Evolutionary conservation across 208 protist genomes (phyloP).

Genomic region (Trypanosoma rangeli): DNA sequence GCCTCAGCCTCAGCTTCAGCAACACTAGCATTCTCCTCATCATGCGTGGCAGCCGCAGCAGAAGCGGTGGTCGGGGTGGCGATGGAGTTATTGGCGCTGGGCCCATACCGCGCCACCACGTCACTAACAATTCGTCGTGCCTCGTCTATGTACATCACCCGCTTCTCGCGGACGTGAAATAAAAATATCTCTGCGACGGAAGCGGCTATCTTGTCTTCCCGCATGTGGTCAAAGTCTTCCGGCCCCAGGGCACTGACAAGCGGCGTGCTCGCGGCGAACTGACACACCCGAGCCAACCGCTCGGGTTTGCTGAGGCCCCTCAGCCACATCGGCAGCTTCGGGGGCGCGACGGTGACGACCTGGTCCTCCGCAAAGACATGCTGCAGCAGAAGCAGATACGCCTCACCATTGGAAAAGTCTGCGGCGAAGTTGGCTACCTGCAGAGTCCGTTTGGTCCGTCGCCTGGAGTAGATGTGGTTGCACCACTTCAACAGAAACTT

Average conservation of each 20-base stretch:
- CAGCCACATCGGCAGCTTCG: neutral
- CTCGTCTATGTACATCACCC: neutral
- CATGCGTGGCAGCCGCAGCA: neutral
- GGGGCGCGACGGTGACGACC: neutral
- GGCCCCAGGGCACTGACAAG: conserved; percentile 49
- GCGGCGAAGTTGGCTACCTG: conserved; percentile 46
- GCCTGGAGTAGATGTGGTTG: conserved; percentile 42
- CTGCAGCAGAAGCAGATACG: conserved; percentile 49
- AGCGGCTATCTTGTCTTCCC: conserved; percentile 70
- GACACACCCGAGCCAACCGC: conserved; percentile 48
- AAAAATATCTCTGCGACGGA: conserved; percentile 28
- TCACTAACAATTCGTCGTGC: neutral
- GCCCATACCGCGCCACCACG: neutral
- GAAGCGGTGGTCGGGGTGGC: neutral
- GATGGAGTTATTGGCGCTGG: neutral
- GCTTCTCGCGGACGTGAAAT: conserved; percentile 12
- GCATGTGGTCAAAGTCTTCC: conserved; percentile 56
- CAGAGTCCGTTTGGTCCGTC: conserved; percentile 11
- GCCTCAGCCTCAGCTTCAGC: neutral
- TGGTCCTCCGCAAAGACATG: conserved; percentile 49
- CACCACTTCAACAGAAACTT: conserved; percentile 61
- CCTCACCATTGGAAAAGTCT: conserved; percentile 74
- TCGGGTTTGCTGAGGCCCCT: conserved; percentile 14
- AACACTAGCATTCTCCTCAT: neutral
- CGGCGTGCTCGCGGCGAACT: conserved; percentile 36